phyloP scores from a whole-genome alignment of 2,329 filamentous ascomycete genomes.

The Trichocomaceae sp. region DNA sequence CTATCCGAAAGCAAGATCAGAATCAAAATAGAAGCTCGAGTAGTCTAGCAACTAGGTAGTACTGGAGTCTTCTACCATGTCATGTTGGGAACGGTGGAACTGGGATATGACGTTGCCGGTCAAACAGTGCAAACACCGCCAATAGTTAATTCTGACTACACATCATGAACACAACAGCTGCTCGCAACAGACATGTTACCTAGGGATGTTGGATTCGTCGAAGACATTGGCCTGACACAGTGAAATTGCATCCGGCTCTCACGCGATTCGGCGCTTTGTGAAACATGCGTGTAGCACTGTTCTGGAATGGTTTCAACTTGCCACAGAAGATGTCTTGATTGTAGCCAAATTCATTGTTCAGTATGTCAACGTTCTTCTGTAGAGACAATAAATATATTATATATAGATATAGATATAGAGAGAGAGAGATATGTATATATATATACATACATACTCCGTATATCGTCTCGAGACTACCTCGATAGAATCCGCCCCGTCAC shows the following conservation, averaged over 20 bases:
- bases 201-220: no score
- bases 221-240: no score
- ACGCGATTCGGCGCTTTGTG: constrained; percentile 3
- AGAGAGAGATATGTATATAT: no score
- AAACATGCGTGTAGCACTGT: neutral
- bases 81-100: no score
- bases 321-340: neutral
- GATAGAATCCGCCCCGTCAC: neutral
- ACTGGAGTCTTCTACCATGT: no score
- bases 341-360: neutral
- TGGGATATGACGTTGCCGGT: neutral
- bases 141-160: neutral
- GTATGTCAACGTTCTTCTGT: no score
- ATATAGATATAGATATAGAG: no score
- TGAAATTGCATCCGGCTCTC: neutral
- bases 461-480: no score
- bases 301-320: neutral
- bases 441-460: no score
- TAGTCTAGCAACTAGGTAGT: no score
- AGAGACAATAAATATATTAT: no score
- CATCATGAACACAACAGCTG: neutral
- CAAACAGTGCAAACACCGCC: constrained; percentile 4
- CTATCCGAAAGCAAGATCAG: neutral
- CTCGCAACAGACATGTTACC: no score
- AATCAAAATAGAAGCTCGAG: neutral